Percentiles rank a stretch among this genome's conserved stretches.
Conservation (phyloP, 108 stramenopile genomes). For the Bacterosira constricta region DNA sequence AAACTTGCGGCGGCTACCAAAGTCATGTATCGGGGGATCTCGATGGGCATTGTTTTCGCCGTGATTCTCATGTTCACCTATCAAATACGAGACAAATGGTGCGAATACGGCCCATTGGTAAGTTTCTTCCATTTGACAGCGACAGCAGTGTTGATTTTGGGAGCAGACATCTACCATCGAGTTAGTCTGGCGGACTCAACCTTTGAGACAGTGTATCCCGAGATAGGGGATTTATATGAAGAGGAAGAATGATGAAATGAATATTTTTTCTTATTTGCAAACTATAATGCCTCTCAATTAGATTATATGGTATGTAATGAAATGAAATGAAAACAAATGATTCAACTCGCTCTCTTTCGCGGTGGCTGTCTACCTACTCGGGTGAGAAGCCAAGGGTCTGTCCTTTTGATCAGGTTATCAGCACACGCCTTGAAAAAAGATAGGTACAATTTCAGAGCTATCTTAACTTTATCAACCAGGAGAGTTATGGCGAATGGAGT, state of each 20-base stretch:
- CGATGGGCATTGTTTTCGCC: constrained; percentile 78
- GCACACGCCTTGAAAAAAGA: too few species aligned
- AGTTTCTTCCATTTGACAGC: constrained; percentile 71
- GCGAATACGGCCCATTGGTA: constrained; percentile 70
- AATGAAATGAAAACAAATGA: too few species aligned
- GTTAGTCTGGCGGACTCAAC: constrained; percentile 67
- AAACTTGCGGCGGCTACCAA: constrained; percentile 69
- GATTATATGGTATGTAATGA: too few species aligned
- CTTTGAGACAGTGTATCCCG: constrained; percentile 85
- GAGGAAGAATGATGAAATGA: constrained; percentile 50
- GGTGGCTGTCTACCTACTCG: too few species aligned
- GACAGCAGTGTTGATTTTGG: constrained; percentile 68
- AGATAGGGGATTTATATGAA: constrained; percentile 70
- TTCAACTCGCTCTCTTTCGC: too few species aligned
- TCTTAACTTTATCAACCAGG: too few species aligned
- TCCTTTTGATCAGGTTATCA: too few species aligned
- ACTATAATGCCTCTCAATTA: too few species aligned
- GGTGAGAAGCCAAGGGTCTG: too few species aligned
- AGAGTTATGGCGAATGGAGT: too few species aligned
- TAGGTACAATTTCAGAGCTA: too few species aligned
- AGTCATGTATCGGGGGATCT: constrained; percentile 83
- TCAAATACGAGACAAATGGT: constrained; percentile 67
- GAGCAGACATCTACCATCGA: constrained; percentile 84
- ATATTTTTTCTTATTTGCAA: too few species aligned
- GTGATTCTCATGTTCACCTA: constrained; percentile 72